phyloP scores from a whole-genome alignment of 306 rosid species.

The Acacia crassicarpa region DNA sequence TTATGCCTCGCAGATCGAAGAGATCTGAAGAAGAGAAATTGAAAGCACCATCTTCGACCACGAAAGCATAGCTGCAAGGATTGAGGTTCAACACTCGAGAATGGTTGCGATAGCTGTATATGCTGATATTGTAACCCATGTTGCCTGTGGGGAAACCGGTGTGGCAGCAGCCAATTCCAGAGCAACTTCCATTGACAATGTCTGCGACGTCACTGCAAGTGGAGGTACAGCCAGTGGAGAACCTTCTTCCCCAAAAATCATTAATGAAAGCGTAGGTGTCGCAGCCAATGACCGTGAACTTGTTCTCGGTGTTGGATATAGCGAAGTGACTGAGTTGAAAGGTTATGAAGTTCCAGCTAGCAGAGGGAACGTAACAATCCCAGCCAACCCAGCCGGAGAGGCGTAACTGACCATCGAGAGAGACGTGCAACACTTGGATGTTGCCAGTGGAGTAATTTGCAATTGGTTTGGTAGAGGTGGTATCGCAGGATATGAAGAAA shows the following conservation, averaged over 20 bases:
- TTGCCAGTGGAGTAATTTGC: background rate
- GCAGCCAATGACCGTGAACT: background rate
- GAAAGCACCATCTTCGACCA: conserved; percentile 29
- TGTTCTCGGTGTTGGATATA: background rate
- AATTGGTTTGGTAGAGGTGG: background rate
- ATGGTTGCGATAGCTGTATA: accelerated
- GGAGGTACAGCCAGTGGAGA: background rate
- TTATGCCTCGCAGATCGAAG: background rate
- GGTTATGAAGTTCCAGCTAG: background rate
- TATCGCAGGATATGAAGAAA: conserved; percentile 14
- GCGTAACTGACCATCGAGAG: conserved; percentile 2
- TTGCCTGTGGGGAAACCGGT: background rate
- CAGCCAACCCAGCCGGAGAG: background rate
- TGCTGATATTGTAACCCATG: conserved; percentile 21
- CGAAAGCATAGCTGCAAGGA: conserved; percentile 45
- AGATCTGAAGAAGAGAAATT: background rate
- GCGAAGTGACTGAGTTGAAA: background rate
- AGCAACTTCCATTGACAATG: background rate
- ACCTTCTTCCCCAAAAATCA: background rate
- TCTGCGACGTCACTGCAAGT: background rate
- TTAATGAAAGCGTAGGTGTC: background rate
- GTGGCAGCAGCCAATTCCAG: conserved; percentile 17
- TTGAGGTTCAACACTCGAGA: background rate
- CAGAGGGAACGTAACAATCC: background rate
- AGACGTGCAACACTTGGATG: background rate